Evolutionary conservation across 1,139 yeast genomes (phyloP), one percentile per base, ranked within the genome.

Genomic region (Tardiomyces digboiensis): DNA sequence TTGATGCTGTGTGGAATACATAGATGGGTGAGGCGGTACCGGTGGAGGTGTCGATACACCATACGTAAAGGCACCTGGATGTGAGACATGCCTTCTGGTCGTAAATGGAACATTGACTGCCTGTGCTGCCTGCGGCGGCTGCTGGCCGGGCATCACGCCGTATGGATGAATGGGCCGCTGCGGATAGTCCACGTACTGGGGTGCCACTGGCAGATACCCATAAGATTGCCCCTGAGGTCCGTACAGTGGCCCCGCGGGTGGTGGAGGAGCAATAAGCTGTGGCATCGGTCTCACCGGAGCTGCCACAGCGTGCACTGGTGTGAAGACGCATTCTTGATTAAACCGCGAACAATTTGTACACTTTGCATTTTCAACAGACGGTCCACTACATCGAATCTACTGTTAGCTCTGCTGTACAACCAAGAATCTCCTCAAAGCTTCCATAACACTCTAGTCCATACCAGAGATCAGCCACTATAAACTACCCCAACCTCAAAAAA

Each of bases 241-340:
- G 10, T 26, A 26, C 4, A 26, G 33, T 3, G 33, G 33, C 16
- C 33, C 14, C 20, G n/a, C n/a, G 38, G 38, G 29, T 13, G 22
- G 29, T 13, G 22, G 29, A 19, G 29, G 29, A 6, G 29, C 16
- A 14, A 38, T 38, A 18, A 43, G 33, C 10, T 26, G 33, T 46
- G 55, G 52, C 20, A 50, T 46, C 3, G 52, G 44, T 13, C 52
- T 41, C 20, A 53, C 45, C 12, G 57, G 49, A n/a, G 59, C 61
- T 6, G 57, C 55, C 23, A 56, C 52, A 4, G 64, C 57, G 40
- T 60, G 56, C 21, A 61, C 66, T 2, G 66, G 66, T 10, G 62
- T 57, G 47, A 60, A 62, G n/a, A 62, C 45, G 43, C 66, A 62
- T 39, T 58, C 61, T 47, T 62, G 65, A 42, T 58, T 59, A 49